Percentiles rank a stretch among this genome's conserved stretches.
Conservation (phyloP, 257 asterid species). For the Fraxinus cuspidata region DNA sequence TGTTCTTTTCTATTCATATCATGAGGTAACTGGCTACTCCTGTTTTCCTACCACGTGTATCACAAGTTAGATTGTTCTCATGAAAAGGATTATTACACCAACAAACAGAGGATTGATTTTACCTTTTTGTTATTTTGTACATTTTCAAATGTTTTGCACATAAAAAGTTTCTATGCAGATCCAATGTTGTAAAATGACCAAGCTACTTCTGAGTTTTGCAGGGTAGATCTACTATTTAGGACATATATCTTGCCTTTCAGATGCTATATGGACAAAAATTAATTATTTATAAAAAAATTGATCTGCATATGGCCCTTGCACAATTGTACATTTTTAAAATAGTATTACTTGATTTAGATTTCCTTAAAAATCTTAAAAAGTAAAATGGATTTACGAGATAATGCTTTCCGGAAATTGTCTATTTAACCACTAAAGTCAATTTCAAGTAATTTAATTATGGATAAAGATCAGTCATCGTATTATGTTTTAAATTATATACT, state of each 20-base stretch:
- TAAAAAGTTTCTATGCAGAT: not conserved
- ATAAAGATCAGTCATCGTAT: not conserved
- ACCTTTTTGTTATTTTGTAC: not conserved
- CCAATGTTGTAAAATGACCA: not conserved
- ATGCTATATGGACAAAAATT: not conserved
- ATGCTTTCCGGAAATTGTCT: not conserved
- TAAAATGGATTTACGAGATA: not conserved
- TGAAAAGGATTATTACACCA: not conserved
- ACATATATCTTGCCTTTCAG: not conserved
- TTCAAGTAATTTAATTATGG: not conserved
- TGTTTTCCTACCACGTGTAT: conserved; percentile 12
- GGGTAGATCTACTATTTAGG: not conserved
- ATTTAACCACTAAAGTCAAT: not conserved
- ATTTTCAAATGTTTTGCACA: not conserved
- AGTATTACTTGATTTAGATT: too few species aligned
- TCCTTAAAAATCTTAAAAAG: too few species aligned
- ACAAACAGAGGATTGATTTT: not conserved
- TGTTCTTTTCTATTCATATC: conserved; percentile 78
- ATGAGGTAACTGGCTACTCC: conserved; percentile 61
- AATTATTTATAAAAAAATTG: not conserved
- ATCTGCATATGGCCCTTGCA: not conserved
- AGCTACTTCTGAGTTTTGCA: not conserved
- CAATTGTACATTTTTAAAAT: not conserved
- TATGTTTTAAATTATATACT: not conserved
- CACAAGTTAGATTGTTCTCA: not conserved